Percentiles rank a stretch among this genome's conserved stretches.
phyloP scores from a whole-genome alignment of 495 filamentous ascomycete genomes.

The Neurospora sp. region DNA sequence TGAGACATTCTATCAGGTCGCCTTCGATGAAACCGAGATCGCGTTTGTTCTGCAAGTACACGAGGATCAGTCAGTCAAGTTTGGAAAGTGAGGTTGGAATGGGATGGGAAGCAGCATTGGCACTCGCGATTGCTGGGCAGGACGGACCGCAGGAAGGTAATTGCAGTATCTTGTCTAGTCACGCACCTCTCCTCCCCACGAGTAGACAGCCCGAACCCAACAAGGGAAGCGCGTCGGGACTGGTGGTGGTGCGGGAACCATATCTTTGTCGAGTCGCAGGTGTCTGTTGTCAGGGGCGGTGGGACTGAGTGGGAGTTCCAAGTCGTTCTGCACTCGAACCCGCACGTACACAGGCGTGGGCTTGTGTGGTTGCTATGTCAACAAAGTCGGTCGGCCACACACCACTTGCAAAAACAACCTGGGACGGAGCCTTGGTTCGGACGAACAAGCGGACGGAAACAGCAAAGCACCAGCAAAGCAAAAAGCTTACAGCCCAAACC shows the following conservation, averaged over 20 bases:
- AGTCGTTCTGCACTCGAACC: background rate
- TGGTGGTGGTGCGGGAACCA: slow-evolving; percentile 47
- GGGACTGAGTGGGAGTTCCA: background rate
- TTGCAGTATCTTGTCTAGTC: slow-evolving; percentile 1
- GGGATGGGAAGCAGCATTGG: slow-evolving; percentile 1
- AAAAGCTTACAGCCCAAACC: background rate
- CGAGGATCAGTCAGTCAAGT: background rate
- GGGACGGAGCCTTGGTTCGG: background rate
- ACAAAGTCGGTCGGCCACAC: background rate
- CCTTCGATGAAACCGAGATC: slow-evolving; percentile 96
- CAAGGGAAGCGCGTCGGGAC: slow-evolving; percentile 85
- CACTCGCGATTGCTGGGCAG: background rate
- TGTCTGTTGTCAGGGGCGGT: background rate
- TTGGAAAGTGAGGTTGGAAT: background rate
- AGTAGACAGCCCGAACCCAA: slow-evolving; percentile 92
- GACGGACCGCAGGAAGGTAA: background rate
- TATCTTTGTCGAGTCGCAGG: slow-evolving; percentile 6
- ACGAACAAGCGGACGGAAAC: background rate
- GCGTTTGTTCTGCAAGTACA: slow-evolving; percentile 54
- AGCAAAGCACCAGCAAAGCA: background rate
- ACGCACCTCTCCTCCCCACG: slow-evolving; percentile 85
- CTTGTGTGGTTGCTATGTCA: background rate
- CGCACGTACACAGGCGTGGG: background rate
- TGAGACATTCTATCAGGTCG: slow-evolving; percentile 94
- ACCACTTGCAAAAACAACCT: background rate